Evolutionary conservation across 345 rosid species (phyloP), one percentile per base, ranked within the genome.

Genomic region (Corchorus capsularis): DNA sequence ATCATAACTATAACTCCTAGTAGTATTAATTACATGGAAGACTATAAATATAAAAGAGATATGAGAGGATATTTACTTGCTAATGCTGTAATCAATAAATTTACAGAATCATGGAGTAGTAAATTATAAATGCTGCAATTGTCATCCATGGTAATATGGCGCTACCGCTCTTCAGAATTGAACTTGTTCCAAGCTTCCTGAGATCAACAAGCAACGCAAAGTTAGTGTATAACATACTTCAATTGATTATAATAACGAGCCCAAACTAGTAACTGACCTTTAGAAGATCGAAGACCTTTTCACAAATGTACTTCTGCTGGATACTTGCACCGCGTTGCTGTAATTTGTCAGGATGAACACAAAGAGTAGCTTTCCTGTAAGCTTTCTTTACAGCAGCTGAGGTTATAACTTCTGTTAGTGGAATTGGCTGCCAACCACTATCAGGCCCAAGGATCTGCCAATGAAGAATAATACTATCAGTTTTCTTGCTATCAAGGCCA

Each of bases 101-200:
- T 57, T 53, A 67, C 79, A 34, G 6, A 15, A 49, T 47, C 52
- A 22, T 8, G 43, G 43, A 27, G 59, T 15, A 20, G 10, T 45
- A 7, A 50, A 45, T 13, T 45, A 12, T 41, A 17, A 27, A 55
- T 16, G 11, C 68, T 35, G 49, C 45, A 55, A 34, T 34, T 67
- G 35, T 4, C 49, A 17, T 47, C 10, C 53, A 78, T 56, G 20
- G 19, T 32, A 63, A 27, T 41, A 15, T 10, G 17, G 22, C 47
- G 75, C 83, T 90, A 91, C 83, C 97, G 86, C 87, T 96, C 98
- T 83, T 92, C 97, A 0, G 96, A 92, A 82, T 90, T 96, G 91
- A 93, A 96, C 80, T 82, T 93, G 89, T 89, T 88, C 99, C 95
- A 96, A 54, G 95, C 97, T 84, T 93, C 99, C 97, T 93, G 94